Evolutionary conservation across 345 rosid species (phyloP), one percentile per base, ranked within the genome.

Genomic region (Melaleuca quinquenervia): DNA sequence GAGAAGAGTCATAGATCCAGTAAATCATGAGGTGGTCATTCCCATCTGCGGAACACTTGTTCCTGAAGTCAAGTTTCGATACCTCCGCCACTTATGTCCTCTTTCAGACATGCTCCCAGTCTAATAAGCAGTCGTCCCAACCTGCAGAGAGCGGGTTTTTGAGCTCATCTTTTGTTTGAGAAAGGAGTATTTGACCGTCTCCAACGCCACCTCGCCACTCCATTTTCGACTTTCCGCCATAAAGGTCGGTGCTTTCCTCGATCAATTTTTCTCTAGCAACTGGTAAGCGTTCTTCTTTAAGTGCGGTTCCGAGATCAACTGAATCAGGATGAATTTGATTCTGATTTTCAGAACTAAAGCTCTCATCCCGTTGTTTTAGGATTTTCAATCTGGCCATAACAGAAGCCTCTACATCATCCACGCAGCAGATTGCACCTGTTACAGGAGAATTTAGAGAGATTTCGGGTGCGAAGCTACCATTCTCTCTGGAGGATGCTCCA

Each of bases 341-440:
- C 58, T 36, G 48, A 70, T 36, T 70, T 82, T 82, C 44, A 84
- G 86, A 83, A 85, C 83, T 85, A 53, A 83, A 84, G 26, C 74
- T 87, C 75, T 88, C 92, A 48, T 41, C 90, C 24, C 92, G 86
- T 76, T 8, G 51, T 88, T 85, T 87, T 51, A 90, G 92, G 82
- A 92, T 90, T 62, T 80, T 85, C 50, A 92, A 87, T 89, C 95
- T 89, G 76, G 92, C 88, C 90, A 87, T 85, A 44, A 90, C 87
- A 14, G 93, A 89, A 78, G 91, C 87, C 75, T 88, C 91, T 78
- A 85, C 75, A 54, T 90, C 89, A 86, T 90, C 89, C 21, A 41
- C 58, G 26, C 52, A 80, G 84, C 86, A 29, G 49, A 60, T 64
- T 62, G 75, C 21, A 50, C 86, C 85, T 8, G 84, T 84, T 70